Evolutionary conservation across 139 green algal genomes (phyloP), one percentile per base, ranked within the genome.

Genomic region (Bryopsis sp.): DNA sequence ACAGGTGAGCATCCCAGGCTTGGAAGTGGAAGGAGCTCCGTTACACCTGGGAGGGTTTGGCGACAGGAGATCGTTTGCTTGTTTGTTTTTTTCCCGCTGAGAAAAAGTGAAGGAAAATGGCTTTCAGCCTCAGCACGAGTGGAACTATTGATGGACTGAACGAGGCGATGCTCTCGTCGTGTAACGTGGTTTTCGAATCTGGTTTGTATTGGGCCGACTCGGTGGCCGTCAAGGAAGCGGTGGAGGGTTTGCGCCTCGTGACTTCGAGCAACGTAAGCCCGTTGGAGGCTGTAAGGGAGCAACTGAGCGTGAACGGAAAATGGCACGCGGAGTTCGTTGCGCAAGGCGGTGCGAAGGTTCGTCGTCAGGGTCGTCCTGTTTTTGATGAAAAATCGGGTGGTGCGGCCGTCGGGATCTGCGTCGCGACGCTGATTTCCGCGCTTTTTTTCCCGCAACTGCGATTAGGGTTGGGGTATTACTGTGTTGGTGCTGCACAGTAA

Each of bases 211-310:
- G 62, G 62, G 35, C 8, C 3, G 62, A 69, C 26, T 35, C 62
- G n/a, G 28, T 36, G 39, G 37, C 62, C 35, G 62, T 69, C 3
- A 69, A 69, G 43, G 62, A 69, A 32, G 62, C 62, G 5, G 62
- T 69, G 37, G 62, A 69, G 37, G 35, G 62, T 31, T 35, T 69
- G 37, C 5, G 8, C 3, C 35, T 37, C 28, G 62, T 69, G 8
- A 5, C 35, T 4, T 19, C 19, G 15, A 37, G 43, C 26, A 50
- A 35, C 6, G 22, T 57, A 8, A n/a, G 37, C 3, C 38, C 62
- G 3, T 35, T 69, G 22, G 62, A 69, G 5, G 62, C 48, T 37
- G 37, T 69, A n/a, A 69, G 54, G 26, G 38, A 54, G 3, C 62
- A 69, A 35, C 37, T 69, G 35, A 50, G 32, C 37, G 26, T 35